Conservation (phyloP, 2,329 filamentous ascomycete species). For the Fusarium sp. region DNA sequence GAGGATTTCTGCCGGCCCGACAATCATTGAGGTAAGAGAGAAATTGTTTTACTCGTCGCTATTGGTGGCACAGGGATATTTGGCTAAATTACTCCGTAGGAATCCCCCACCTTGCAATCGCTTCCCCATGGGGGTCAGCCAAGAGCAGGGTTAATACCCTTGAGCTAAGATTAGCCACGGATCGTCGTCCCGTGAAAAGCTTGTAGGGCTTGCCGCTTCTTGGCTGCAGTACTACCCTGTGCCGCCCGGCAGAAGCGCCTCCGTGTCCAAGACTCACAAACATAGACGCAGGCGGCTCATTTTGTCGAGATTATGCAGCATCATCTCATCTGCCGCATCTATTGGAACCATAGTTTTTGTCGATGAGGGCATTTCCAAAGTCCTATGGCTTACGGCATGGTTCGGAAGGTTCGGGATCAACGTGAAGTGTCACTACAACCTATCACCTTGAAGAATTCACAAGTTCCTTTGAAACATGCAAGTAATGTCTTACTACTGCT, state of each 20-base stretch:
- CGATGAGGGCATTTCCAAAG: background rate
- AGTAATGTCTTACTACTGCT: background rate
- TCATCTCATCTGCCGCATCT: background rate
- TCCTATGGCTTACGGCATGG: background rate
- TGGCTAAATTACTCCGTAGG: constrained; percentile 11
- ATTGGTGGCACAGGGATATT: background rate
- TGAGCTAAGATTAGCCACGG: background rate
- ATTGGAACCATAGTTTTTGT: background rate
- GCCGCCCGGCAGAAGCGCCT: constrained; percentile 8
- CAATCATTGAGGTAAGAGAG: background rate
- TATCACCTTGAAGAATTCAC: constrained; percentile 5
- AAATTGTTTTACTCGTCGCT: background rate
- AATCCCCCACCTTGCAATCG: constrained; percentile 2
- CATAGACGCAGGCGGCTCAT: background rate
- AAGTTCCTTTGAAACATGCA: background rate
- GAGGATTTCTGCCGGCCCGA: background rate
- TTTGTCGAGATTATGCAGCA: background rate
- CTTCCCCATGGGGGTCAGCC: constrained; percentile 14
- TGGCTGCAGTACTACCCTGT: constrained; percentile 1
- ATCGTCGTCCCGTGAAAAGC: constrained; percentile 1
- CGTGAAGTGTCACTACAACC: background rate
- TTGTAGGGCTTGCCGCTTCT: background rate
- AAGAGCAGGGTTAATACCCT: background rate
- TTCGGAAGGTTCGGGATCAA: constrained; percentile 22
- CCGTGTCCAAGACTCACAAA: background rate